These are phyloP conservation scores for Hansenula anomala DNA, from an alignment of 1,139 yeast genomes.

Conservation along the genomic window DNA sequence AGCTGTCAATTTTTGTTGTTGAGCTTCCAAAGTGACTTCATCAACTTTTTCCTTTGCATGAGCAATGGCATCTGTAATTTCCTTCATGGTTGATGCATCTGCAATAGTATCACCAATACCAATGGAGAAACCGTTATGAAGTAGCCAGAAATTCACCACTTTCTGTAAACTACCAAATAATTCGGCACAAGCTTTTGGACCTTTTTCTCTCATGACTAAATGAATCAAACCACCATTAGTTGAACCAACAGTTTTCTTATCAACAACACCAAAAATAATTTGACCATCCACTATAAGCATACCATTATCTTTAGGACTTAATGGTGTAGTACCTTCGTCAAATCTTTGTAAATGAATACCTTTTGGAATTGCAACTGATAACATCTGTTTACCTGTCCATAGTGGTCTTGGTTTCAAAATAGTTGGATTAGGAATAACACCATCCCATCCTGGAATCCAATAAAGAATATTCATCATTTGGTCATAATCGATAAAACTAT, in stretches of 20 bases:
- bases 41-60: slow-evolving; percentile 92
- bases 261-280: slow-evolving; percentile 96
- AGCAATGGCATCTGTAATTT: slow-evolving; percentile 86
- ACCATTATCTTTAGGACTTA: slow-evolving; percentile 65
- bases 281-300: slow-evolving; percentile 24
- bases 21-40: slow-evolving; percentile 89
- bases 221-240: slow-evolving; percentile 97
- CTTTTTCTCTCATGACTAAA: slow-evolving; percentile 96
- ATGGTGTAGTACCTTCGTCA: slow-evolving; percentile 82
- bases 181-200: slow-evolving; percentile 84
- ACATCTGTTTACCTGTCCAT: slow-evolving; percentile 96
- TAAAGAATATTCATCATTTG: slow-evolving; percentile 94
- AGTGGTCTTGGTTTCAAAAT: slow-evolving; percentile 90
- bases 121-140: slow-evolving; percentile 95
- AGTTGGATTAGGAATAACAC: slow-evolving; percentile 96
- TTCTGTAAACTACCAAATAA: slow-evolving; percentile 91
- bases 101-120: slow-evolving; percentile 99
- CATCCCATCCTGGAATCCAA: slow-evolving; percentile 99
- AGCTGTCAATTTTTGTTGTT: slow-evolving; percentile 79
- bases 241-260: slow-evolving; percentile 97
- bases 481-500: slow-evolving; percentile 81
- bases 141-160: slow-evolving; percentile 93
- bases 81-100: slow-evolving; percentile 92
- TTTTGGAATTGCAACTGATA: slow-evolving; percentile 89
- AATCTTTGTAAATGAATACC: slow-evolving; percentile 93